These are phyloP conservation scores for Aegilops sharonensis DNA, from an alignment of 176 grass and related monocot genomes.

Conservation along the genomic window DNA sequence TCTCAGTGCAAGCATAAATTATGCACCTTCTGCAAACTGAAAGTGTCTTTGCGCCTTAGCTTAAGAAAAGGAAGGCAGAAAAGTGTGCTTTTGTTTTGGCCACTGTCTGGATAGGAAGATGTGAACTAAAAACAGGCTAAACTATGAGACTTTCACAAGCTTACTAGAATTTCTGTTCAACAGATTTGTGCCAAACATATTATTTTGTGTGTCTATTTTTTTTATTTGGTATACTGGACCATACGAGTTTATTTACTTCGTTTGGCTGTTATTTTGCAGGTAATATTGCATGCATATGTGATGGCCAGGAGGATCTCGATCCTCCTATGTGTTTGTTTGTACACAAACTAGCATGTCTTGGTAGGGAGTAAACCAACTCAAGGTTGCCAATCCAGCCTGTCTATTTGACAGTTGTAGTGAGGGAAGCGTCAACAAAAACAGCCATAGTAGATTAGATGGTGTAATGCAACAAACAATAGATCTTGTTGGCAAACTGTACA, in stretches of 20 bases:
- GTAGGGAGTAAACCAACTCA: neutral
- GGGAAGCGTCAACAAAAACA: neutral
- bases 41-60: neutral
- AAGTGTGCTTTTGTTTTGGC: neutral
- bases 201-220: neutral
- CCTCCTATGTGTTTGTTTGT: slow-evolving; percentile 22
- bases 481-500: slow-evolving; percentile 23
- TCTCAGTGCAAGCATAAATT: neutral
- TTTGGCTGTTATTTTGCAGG: neutral
- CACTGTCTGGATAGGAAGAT: neutral
- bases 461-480: neutral
- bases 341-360: neutral
- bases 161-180: neutral
- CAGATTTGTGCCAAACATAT: neutral
- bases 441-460: neutral
- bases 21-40: neutral
- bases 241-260: neutral
- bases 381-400: slow-evolving; percentile 11
- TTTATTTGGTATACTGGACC: neutral
- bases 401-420: neutral
- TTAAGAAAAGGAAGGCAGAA: neutral
- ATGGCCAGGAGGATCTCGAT: neutral
- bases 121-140: neutral
- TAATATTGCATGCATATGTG: neutral
- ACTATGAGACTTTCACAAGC: neutral